Base-by-base conservation (phyloP, 768 basidiomycete species). In the Tricholoma terreum region DNA sequence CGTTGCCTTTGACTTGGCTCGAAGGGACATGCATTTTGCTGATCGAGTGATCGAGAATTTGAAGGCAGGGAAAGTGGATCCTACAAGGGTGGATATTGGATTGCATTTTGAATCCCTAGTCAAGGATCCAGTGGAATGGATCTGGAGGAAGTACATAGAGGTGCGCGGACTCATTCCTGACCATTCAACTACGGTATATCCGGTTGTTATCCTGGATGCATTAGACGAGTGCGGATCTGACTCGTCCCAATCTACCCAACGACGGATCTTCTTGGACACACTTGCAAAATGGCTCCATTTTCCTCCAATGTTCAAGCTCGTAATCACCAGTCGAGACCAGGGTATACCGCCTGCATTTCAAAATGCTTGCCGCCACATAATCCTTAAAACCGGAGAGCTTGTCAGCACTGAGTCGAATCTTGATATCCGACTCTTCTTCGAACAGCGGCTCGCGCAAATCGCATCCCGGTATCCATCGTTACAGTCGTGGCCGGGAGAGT, bases 151-250 rank as follows among this genome's bases (percentile, higher is more conserved):
- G 9, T 21, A 43, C 42, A 43, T 10, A 3, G 4, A 42, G 40
- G 40, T 10, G 19, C 19, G n/a, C n/a, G n/a, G n/a, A n/a, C n/a
- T n/a, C n/a, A n/a, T n/a, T n/a, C n/a, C n/a, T n/a, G n/a, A n/a
- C n/a, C n/a, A n/a, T n/a, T n/a, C n/a, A n/a, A n/a, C n/a, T n/a
- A n/a, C n/a, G n/a, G n/a, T n/a, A n/a, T n/a, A n/a, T 14, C 53
- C 52, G 7, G 50, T 69, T 27, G 31, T 70, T 45, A 60, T 69
- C n/a, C 60, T 70, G n/a, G 69, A 71, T 54, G 69, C 67, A 1
- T 46, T 70, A 7, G 65, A 69, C 40, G 70, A 66, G 54, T 65
- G 62, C 52, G 64, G 63, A 54, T n/a, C 42, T 45, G 54, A 33
- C 33, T 2, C 40, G 19, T 17, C 50, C n/a, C n/a, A n/a, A n/a